Evolutionary conservation across 345 rosid species (phyloP), one percentile per base, ranked within the genome.

Genomic region (Eutrema heterophyllum): DNA sequence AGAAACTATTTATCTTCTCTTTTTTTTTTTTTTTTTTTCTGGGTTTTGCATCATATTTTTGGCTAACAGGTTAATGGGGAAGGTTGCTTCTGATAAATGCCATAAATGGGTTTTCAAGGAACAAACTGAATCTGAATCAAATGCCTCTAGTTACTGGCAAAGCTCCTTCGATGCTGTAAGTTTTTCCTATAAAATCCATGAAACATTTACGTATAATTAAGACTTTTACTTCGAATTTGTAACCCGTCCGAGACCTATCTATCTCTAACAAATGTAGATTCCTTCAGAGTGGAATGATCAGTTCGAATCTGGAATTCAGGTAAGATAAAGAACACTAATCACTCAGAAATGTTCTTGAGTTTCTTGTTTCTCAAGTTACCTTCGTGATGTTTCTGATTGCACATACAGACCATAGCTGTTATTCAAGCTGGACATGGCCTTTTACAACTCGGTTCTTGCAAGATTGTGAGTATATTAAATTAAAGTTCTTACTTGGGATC

Each of bases 71-170:
- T 83, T 94, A 72, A 94, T 94, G 98, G 98, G 98, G 66, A 94
- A 94, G 78, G 98, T 94, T 80, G 98, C 98, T 72, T 91, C 98
- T 21, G 98, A 94, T 86, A 94, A 93, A 86, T 94, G 98, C 73
- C 98, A 91, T 81, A 94, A 94, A 84, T 94, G 98, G 98, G 98
- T 94, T 56, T 94, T 94, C 88, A 94, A 91, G 76, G 97, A 94
- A 77, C 96, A 95, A 53, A 81, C 90, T 30, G 98, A 94, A 74
- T 89, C 87, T 76, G 98, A 94, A 86, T 83, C 93, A 63, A 94
- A 89, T 74, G 86, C 86, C 79, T 87, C 97, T 71, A 94, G 88
- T 83, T 91, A 94, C 81, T 94, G 98, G 98, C 98, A 91, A 82
- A 94, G 98, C 81, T 94, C 98, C 49, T 94, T 91, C 63, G 98